Conservation (phyloP, 106 monocot genomes). For the Apostasia ramifera region DNA sequence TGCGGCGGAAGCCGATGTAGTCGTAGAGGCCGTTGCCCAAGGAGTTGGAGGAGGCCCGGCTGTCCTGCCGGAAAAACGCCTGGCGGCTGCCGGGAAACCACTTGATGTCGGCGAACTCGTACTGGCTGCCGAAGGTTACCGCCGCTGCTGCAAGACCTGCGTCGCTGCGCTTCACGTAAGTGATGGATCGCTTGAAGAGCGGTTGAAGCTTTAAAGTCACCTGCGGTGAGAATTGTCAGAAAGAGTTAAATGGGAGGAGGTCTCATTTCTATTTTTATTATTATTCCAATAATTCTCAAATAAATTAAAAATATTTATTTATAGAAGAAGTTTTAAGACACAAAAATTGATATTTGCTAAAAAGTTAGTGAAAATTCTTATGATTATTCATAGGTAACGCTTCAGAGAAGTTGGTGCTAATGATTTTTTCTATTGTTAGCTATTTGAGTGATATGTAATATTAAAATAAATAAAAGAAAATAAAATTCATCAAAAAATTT, state of each 20-base stretch:
- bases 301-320: too few relatives aligned
- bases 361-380: too few relatives aligned
- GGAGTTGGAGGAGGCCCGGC: constrained; percentile 18
- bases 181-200: constrained; percentile 39
- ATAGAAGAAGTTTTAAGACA: too few relatives aligned
- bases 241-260: neutral
- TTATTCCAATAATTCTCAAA: neutral
- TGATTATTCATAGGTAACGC: too few relatives aligned
- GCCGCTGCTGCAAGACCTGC: constrained; percentile 14
- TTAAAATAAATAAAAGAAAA: too few relatives aligned
- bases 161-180: constrained; percentile 11
- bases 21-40: constrained; percentile 36
- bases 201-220: constrained; percentile 41
- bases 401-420: too few relatives aligned
- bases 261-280: neutral
- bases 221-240: constrained; percentile 1
- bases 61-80: constrained; percentile 45
- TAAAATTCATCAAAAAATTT: too few relatives aligned
- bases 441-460: too few relatives aligned
- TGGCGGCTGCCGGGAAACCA: constrained; percentile 44
- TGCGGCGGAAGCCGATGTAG: constrained; percentile 31
- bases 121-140: constrained; percentile 13
- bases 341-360: too few relatives aligned
- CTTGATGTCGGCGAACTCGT: constrained; percentile 51
- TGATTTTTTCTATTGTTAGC: too few relatives aligned